phyloP scores from a whole-genome alignment of 257 asterid species.

The Nicotiana undulata region DNA sequence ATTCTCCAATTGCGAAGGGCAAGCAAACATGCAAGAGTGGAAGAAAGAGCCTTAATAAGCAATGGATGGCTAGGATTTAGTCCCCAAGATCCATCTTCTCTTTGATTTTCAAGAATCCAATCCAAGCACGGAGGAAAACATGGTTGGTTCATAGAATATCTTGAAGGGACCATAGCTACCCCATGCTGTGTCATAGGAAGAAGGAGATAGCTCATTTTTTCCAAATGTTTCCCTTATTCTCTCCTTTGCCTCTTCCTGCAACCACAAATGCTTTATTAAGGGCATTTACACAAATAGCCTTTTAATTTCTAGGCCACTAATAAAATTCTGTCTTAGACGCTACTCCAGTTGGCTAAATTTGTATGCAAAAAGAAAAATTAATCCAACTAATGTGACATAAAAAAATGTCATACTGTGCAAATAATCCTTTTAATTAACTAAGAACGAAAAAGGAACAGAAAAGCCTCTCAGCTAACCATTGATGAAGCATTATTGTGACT shows the following conservation, averaged over 20 bases:
- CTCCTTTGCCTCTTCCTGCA: neutral
- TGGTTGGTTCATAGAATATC: neutral
- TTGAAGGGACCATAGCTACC: conserved; percentile 12
- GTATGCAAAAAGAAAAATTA: neutral
- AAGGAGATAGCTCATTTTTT: neutral
- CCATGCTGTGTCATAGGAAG: conserved; percentile 7
- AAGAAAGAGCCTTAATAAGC: neutral
- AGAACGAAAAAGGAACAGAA: too few relatives aligned
- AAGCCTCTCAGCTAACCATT: neutral
- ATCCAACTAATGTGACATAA: too few relatives aligned
- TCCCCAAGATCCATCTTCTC: conserved; percentile 11
- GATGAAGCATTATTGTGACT: neutral
- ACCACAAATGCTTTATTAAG: neutral
- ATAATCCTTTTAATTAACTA: too few relatives aligned
- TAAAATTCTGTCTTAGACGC: too few relatives aligned
- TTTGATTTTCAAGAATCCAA: conserved; percentile 12
- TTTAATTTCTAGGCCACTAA: too few relatives aligned
- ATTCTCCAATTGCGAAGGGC: neutral
- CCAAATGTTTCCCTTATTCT: neutral
- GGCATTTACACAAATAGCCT: too few relatives aligned
- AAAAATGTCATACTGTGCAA: too few relatives aligned
- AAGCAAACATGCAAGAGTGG: conserved; percentile 6
- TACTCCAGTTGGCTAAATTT: too few relatives aligned
- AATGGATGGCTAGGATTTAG: neutral
- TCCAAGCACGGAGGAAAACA: conserved; percentile 3